Evolutionary conservation across 2,329 filamentous ascomycete species (phyloP), one percentile per base, ranked within the genome.

Genomic region (Pseudovirgaria hyperparasitica): DNA sequence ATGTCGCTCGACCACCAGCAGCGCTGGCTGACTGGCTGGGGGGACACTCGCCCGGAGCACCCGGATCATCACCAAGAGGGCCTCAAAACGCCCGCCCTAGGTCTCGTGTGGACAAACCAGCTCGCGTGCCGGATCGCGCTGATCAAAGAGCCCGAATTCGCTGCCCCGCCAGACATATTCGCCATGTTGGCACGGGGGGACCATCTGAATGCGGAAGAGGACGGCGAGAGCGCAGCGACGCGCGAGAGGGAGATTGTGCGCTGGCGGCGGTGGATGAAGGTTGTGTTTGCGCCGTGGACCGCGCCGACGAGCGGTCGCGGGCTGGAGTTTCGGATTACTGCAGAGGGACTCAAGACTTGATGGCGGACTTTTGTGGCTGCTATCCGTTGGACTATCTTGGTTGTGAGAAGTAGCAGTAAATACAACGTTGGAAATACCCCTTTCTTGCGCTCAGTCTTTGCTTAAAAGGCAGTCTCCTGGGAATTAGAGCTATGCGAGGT

Each of bases 1-100:
- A 63, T 94, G 19, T 68, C 72, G 17, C 69, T 94, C 6, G 77
- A 92, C 41, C 81, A 94, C 53, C 87, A 96, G 54, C 84, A 94
- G 51, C 71, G 81, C 22, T 94, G 86, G 72, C 92, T 94, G 56
- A 92, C 86, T 4, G 86, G 90, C 36, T 94, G 90, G 87, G 85
- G 87, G 13, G 82, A 92, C 50, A 31, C 37, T 9, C 26, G 7
- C 15, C n/a, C n/a, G n/a, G 54, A 15, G 51, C 58, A 12, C 6
- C 34, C 37, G 10, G 35, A 32, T 15, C 28, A 41, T 2, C 32
- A 30, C 9, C 19, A 36, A 7, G 36, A 46, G 10, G 38, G 35
- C 1, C 42, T 78, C 29, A 96, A 94, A 56, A 93, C 82, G 0
- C 87, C 87, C 0, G 81, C 81, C 5, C 57, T 96, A 14, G 87